Percentiles rank a stretch among this genome's conserved stretches.
Conservation (phyloP, 768 basidiomycete genomes). For the Kwoniella europaea region DNA sequence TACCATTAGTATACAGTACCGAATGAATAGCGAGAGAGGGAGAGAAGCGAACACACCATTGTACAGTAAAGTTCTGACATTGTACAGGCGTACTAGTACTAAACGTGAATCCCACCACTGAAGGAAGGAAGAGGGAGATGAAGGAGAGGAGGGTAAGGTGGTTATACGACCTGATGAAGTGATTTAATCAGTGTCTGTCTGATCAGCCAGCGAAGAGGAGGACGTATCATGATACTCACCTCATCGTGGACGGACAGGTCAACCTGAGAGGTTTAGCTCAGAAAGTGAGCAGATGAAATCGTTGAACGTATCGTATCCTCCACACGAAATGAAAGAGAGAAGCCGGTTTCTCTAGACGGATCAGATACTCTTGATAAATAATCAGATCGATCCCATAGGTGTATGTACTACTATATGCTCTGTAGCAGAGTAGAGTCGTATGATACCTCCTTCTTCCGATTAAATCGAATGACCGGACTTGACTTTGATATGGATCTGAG, state of each 20-base stretch:
- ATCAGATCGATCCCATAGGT: no score
- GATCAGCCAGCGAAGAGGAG: not conserved
- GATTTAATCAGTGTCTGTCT: not conserved
- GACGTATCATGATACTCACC: not conserved
- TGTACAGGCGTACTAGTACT: constrained; percentile 52
- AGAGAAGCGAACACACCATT: constrained; percentile 36
- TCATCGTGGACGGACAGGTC: not conserved
- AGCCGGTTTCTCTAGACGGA: no score
- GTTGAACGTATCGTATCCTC: no score
- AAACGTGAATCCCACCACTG: constrained; percentile 36
- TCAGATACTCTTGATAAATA: no score
- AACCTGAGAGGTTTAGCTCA: not conserved
- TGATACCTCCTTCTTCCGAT: no score
- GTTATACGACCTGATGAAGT: not conserved
- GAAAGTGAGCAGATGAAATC: no score
- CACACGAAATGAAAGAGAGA: no score
- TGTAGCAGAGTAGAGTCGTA: no score
- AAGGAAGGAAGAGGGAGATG: constrained; percentile 8
- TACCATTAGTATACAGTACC: not conserved
- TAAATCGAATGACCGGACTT: no score
- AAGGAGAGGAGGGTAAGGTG: not conserved
- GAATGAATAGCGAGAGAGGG: not conserved
- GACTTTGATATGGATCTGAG: no score
- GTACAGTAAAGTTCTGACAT: constrained; percentile 47
- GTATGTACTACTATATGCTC: no score